Conservation (phyloP, 1,284 basidiomycete genomes). For the Taiwanofungus camphoratus region DNA sequence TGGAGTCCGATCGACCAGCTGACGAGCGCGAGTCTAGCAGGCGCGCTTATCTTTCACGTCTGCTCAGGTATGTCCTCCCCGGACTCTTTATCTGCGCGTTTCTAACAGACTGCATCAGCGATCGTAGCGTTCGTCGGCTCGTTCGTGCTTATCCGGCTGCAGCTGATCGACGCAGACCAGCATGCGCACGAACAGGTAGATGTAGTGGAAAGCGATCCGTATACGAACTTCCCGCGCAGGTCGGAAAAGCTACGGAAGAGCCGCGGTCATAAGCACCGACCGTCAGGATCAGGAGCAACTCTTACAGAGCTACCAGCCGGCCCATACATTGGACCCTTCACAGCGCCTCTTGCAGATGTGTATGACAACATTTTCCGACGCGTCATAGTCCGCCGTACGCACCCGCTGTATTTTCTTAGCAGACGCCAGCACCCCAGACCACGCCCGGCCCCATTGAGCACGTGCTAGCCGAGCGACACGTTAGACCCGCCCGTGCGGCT, state of each 20-base stretch:
- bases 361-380: neutral
- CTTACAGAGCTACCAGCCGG: no score
- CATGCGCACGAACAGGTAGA: constrained; percentile 15
- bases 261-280: no score
- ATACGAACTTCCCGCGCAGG: no score
- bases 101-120: no score
- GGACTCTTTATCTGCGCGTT: no score
- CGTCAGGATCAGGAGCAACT: no score
- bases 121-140: constrained; percentile 30
- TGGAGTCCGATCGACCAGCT: constrained; percentile 20
- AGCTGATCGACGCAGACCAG: constrained; percentile 24
- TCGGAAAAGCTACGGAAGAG: no score
- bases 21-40: constrained; percentile 28
- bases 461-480: neutral
- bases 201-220: no score
- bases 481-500: constrained; percentile 25
- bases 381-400: constrained; percentile 3
- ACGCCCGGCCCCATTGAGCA: no score
- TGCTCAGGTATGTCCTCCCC: constrained; percentile 17
- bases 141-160: constrained; percentile 30
- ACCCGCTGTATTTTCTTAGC: neutral
- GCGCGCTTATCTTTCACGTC: constrained; percentile 33
- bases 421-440: no score
- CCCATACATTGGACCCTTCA: no score
- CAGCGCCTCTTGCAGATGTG: no score